Evolutionary conservation across 208 protist species (phyloP).

Genomic region (Acanthamoeba triangularis): DNA sequence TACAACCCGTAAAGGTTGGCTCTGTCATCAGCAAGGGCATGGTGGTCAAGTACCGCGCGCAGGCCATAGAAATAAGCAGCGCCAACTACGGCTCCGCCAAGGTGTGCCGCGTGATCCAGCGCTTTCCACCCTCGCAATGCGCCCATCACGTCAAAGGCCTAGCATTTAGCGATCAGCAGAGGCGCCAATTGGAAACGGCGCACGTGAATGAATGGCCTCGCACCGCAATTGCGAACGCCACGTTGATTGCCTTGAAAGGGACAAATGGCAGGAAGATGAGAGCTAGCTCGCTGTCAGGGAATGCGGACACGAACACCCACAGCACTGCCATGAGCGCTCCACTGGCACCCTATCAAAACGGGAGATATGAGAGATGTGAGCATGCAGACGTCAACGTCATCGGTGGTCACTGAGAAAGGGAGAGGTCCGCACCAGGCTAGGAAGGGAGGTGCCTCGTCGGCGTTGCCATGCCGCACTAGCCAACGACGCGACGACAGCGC

Average conservation of each 20-base stretch:
- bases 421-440: background rate
- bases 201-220: background rate
- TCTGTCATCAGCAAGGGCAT: background rate
- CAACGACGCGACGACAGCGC: background rate
- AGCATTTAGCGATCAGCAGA: background rate
- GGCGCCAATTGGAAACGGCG: background rate
- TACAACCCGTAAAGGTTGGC: too few species aligned
- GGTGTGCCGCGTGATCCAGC: slow-evolving; percentile 45
- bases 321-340: slow-evolving; percentile 37
- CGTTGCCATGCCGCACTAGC: background rate
- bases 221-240: background rate
- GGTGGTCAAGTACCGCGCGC: background rate
- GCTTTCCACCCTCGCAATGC: background rate
- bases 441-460: slow-evolving; percentile 5
- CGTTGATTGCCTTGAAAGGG: background rate
- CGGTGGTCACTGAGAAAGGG: background rate
- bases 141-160: slow-evolving; percentile 15
- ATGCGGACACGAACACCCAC: slow-evolving; percentile 47
- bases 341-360: background rate
- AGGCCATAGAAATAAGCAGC: slow-evolving; percentile 14
- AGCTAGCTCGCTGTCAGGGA: slow-evolving; percentile 1
- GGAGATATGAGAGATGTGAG: background rate
- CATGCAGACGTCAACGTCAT: background rate
- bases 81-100: slow-evolving; percentile 18
- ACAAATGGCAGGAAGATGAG: slow-evolving; percentile 55